Evolutionary conservation across 164 flowering plant species (phyloP), one percentile per base, ranked within the genome.

Genomic region (Sextonia rubra): DNA sequence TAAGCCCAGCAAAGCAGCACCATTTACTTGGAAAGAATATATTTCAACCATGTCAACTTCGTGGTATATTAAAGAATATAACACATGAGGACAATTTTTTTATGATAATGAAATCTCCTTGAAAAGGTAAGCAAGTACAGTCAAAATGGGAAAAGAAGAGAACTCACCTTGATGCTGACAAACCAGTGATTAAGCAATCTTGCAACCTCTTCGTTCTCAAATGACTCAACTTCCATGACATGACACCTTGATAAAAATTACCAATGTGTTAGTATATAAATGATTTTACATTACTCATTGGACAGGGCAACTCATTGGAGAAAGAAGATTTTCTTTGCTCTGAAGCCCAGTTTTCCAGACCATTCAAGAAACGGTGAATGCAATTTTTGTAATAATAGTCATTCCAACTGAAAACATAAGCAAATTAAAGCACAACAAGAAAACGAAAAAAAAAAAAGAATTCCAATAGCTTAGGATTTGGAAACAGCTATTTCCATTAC

Each of bases 181-280:
- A 95, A 95, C 94, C 92, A 87, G 71, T 90, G 91, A 76, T 92
- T 95, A 47, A 95, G 83, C 85, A 95, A 69, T 72, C 88, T 87
- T 2, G 98, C 97, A 26, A 92, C 89, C 61, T 74, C 89, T 79
- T 92, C 96, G 80, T 86, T 73, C 83, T 92, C 99, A 80, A 95
- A 95, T 25, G 99, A 95, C 75, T 95, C 99, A 64, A 88, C 97
- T 81, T 95, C 99, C 99, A 95, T 95, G 7, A 95, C 99, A 85
- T 95, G 99, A 75, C 99, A 95, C 99, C 99, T 94, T 37, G 72
- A 26, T 17, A 29, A 29, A 8, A 26, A 64, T 26, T 29, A 26
- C 44, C 2, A 64, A 29, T 61, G 27, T 24, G 44, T 64, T 18
- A 64, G 44, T 18, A 26, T 18, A 4, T 61, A 12, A 22, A 61